Evolutionary conservation across 2,329 filamentous ascomycete species (phyloP), one percentile per base, ranked within the genome.

Genomic region (Monilinia aucupariae): DNA sequence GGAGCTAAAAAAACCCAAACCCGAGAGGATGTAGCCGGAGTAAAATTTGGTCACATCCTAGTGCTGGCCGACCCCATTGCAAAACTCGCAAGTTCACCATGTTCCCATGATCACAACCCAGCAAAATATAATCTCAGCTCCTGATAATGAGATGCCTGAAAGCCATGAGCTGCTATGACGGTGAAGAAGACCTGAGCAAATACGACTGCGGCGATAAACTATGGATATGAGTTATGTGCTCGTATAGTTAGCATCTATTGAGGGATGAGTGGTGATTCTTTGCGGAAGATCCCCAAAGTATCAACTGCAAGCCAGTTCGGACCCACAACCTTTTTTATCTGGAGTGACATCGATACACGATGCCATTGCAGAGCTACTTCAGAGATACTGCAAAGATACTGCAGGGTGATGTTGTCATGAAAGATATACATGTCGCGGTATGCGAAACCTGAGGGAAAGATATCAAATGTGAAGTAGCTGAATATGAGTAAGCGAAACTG

Each of bases 101-200:
- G 68, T 32, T 10, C 75, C 79, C 72, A 80, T 77, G 49, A 79
- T 74, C 12, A 81, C 74, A 4, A 79, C 76, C 76, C 75, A 78
- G 60, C 72, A 76, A n/a, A n/a, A n/a, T n/a, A n/a, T 65, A 78
- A 78, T 22, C 54, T 45, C 12, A 43, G 20, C 22, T 78, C 76
- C 49, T 71, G 72, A 67, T 76, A 73, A n/a, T 69, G 56, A 60
- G 73, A 66, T 1, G 75, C 75, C 67, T 77, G 74, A 15, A 70
- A 68, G 20, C 75, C 67, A 64, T 78, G 76, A 3, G 65, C 15
- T 30, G 68, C 52, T 17, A 70, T 69, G 6, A 69, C 70, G 30
- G 74, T 54, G 20, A 74, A 74, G 66, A 78, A 78, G 17, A 76
- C 53, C 7, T 74, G 67, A 0, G 74, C 56, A 65, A 77, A 76